These are phyloP conservation scores for Fusarium sp. DNA, from an alignment of 2,329 filamentous ascomycete species.

Conservation along the genomic window DNA sequence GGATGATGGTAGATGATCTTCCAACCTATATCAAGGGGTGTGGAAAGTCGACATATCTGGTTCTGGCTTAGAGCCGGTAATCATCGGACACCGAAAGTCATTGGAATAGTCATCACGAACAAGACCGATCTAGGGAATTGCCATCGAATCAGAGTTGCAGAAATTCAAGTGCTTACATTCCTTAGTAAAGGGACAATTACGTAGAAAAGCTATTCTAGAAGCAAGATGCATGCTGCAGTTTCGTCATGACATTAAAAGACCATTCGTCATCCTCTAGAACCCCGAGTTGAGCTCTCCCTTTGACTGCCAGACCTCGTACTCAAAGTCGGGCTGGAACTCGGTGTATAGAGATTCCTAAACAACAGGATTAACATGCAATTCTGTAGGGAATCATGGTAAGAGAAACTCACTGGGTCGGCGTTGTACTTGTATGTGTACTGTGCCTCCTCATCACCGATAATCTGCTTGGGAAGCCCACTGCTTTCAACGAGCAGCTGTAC, in stretches of 20 bases:
- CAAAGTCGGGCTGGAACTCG: constrained; percentile 52
- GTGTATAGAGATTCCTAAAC: constrained; percentile 47
- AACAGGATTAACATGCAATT: not conserved
- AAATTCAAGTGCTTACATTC: not conserved
- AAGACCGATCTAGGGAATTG: not conserved
- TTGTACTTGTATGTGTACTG: constrained; percentile 53
- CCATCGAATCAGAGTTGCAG: not conserved
- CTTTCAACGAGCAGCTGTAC: constrained; percentile 50
- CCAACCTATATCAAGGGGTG: not conserved
- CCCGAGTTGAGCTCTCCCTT: constrained; percentile 39
- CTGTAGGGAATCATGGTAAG: fast-evolving
- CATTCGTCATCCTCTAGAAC: not conserved
- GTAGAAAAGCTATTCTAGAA: not conserved
- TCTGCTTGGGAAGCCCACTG: constrained; percentile 41
- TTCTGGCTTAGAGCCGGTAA: not conserved
- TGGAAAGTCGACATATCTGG: not conserved
- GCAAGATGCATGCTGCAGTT: not conserved
- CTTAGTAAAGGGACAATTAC: not conserved
- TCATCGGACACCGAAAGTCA: not conserved
- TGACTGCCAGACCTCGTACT: constrained; percentile 50
- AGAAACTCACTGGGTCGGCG: constrained; percentile 43
- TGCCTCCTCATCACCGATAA: constrained; percentile 54
- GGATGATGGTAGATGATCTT: not conserved
- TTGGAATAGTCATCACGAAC: not conserved
- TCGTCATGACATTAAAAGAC: not conserved